Evolutionary conservation across 305 asterid species (phyloP), one percentile per base, ranked within the genome.

Genomic region (Fraxinus ornus): DNA sequence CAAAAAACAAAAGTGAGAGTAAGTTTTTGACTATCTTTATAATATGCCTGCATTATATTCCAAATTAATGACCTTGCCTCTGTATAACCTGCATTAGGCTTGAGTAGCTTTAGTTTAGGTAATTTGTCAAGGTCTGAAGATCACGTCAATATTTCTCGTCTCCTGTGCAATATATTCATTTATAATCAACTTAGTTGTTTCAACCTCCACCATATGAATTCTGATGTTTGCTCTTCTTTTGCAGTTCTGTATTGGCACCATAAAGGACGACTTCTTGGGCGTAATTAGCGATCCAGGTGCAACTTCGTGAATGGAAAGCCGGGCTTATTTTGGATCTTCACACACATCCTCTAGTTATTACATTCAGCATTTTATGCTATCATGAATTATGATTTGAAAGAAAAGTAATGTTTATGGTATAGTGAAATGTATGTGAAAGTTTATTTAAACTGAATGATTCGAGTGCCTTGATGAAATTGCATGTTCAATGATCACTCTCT

Each of bases 161-260:
- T 60, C 62, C 22, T 5, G 66, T 55, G 22, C 22, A 55, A 17
- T 17, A n/a, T n/a, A n/a, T n/a, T n/a, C n/a, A n/a, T n/a, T n/a
- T n/a, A n/a, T n/a, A n/a, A n/a, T n/a, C n/a, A n/a, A n/a, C n/a
- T n/a, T n/a, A n/a, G n/a, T n/a, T n/a, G n/a, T n/a, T n/a, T n/a
- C n/a, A n/a, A n/a, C n/a, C 6, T 12, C 12, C 28, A n/a, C 28
- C 13, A 10, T 57, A 3, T 57, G 28, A 57, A 44, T 64, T n/a
- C 55, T 12, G 55, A 3, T 3, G n/a, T 1, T 44, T 5, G n/a
- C 12, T 73, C 74, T 60, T 80, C 44, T 75, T 49, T 57, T 86
- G 87, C 94, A 94, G 98, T 95, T 93, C 86, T 95, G 98, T 81
- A 91, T 93, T 32, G 98, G 98, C 47, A 91, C 97, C 60, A 93